phyloP scores from a whole-genome alignment of 1,284 basidiomycete species.

The Moesziomyces parantarcticus region DNA sequence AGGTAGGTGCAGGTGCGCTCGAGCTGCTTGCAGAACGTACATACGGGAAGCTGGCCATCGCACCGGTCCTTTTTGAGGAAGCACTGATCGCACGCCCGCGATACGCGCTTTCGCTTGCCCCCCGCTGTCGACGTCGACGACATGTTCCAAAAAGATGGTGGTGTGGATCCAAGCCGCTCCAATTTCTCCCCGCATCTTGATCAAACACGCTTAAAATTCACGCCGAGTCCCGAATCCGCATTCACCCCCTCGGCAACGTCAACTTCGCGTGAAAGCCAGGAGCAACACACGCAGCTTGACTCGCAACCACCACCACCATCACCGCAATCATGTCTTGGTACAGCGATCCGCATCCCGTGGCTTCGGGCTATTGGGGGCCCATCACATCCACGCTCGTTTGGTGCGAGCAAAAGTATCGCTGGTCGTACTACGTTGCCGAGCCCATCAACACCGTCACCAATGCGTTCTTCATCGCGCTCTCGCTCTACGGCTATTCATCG shows the following conservation, averaged over 20 bases:
- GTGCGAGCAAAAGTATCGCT: slow-evolving; percentile 64
- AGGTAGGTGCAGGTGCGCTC: slow-evolving; percentile 30
- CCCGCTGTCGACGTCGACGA: not conserved
- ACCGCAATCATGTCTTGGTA: slow-evolving; percentile 34
- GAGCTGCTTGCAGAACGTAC: slow-evolving; percentile 24
- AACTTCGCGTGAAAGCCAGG: too few relatives aligned
- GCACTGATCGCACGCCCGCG: slow-evolving; percentile 52
- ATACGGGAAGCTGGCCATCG: slow-evolving; percentile 33
- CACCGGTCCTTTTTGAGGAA: slow-evolving; percentile 46
- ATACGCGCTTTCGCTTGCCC: slow-evolving; percentile 40
- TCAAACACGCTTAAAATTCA: too few relatives aligned
- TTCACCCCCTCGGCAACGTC: too few relatives aligned
- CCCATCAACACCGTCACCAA: slow-evolving; percentile 69
- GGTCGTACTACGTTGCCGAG: slow-evolving; percentile 61
- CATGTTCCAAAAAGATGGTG: too few relatives aligned
- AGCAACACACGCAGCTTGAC: not conserved
- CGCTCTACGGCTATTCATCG: slow-evolving; percentile 66
- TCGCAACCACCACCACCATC: not conserved
- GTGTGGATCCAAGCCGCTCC: too few relatives aligned
- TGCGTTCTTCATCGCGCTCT: slow-evolving; percentile 69
- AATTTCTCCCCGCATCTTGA: too few relatives aligned
- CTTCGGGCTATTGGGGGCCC: slow-evolving; percentile 59
- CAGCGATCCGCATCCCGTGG: slow-evolving; percentile 15
- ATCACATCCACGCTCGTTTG: slow-evolving; percentile 61
- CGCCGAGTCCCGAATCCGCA: too few relatives aligned